Percentiles rank a stretch among this genome's conserved stretches.
Evolutionary conservation across 1,284 basidiomycete genomes (phyloP).

Genomic region (Dichomitus squalens): DNA sequence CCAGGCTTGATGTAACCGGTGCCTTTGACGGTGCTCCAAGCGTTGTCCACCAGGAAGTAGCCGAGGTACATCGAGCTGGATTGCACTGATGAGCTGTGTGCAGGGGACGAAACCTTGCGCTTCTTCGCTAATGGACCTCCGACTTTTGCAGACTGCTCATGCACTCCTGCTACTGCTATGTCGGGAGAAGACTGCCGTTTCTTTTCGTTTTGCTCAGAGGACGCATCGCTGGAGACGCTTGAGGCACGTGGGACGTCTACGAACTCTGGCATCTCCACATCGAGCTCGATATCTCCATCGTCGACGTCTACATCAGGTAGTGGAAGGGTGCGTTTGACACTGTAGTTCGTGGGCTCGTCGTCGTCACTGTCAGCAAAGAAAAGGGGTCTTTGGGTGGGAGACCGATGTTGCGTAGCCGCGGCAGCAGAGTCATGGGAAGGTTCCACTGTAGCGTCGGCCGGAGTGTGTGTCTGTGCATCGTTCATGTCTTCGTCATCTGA

Average conservation of each 20-base stretch:
- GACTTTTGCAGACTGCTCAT: constrained; percentile 16
- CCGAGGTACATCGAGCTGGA: constrained; percentile 55
- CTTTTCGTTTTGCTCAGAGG: constrained; percentile 24
- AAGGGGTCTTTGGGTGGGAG: constrained; percentile 35
- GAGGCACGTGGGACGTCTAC: constrained; percentile 39
- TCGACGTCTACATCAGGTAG: constrained; percentile 1
- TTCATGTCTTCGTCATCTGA: constrained; percentile 37
- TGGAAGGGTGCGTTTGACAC: neutral
- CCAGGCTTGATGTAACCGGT: constrained; percentile 66
- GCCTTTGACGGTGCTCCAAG: constrained; percentile 79
- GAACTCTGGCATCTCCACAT: constrained; percentile 35
- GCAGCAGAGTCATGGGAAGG: constrained; percentile 14
- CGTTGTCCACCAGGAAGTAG: constrained; percentile 71
- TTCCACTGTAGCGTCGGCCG: neutral
- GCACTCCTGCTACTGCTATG: neutral
- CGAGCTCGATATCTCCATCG: constrained; percentile 52
- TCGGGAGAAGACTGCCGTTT: neutral
- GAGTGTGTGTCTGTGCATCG: neutral
- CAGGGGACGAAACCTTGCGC: constrained; percentile 41
- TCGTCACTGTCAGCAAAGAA: constrained; percentile 66
- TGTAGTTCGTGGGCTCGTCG: constrained; percentile 37
- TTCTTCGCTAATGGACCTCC: constrained; percentile 45
- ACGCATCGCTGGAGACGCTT: constrained; percentile 41
- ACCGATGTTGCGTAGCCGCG: constrained; percentile 3
- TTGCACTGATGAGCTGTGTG: neutral